A percentile compares a stretch with the other conserved stretches of the same genome.
phyloP scores from a whole-genome alignment of 345 rosid genomes.

The Salix exigua region DNA sequence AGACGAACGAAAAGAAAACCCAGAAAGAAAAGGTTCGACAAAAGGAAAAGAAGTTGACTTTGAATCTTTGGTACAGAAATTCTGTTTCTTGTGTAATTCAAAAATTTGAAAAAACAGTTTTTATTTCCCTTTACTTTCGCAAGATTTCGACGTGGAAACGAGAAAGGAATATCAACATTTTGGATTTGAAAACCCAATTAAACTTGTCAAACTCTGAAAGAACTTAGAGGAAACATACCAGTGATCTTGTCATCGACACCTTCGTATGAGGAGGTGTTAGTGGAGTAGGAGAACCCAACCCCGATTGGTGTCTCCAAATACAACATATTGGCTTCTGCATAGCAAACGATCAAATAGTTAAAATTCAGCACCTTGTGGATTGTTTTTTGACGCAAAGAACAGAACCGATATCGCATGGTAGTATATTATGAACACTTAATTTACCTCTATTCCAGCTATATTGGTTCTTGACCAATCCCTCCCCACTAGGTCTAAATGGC shows the following conservation, averaged over 20 bases:
- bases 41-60: constrained; percentile 10
- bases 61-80: constrained; percentile 28
- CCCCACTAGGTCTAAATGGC: constrained; percentile 92
- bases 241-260: constrained; percentile 75
- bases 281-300: constrained; percentile 92
- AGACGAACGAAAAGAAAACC: background rate
- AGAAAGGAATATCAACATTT: background rate
- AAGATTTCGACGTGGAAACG: constrained; percentile 3
- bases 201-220: background rate
- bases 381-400: background rate
- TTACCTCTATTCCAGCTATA: constrained; percentile 93
- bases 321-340: constrained; percentile 89
- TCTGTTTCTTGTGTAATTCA: constrained; percentile 16
- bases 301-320: constrained; percentile 92
- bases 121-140: background rate
- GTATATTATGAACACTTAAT: background rate
- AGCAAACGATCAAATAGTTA: constrained; percentile 1
- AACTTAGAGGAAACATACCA: constrained; percentile 39
- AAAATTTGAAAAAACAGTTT: background rate
- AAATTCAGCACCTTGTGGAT: constrained; percentile 12
- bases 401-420: background rate
- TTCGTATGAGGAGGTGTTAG: constrained; percentile 55
- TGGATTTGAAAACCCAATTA: background rate
- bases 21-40: background rate
- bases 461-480: constrained; percentile 58